Evolutionary conservation across 2,329 filamentous ascomycete species (phyloP), one percentile per base, ranked within the genome.

Genomic region (Fusarium palustre): DNA sequence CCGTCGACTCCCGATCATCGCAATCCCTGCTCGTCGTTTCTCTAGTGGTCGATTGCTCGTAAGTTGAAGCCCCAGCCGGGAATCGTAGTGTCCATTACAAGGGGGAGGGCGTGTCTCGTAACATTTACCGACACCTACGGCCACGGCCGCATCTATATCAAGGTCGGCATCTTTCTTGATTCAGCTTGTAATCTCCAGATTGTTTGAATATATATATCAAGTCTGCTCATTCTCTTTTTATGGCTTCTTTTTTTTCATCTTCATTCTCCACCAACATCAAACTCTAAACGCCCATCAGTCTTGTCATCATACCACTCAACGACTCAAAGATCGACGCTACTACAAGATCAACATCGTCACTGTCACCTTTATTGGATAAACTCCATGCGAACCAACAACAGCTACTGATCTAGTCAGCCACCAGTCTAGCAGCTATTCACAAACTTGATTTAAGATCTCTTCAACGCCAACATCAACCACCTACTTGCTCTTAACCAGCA

Each of bases 1-100:
- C 70, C 66, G 65, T 72, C 56, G 68, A 66, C 53, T 71, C 66
- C 68, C 68, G 59, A 69, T 70, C 63, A 65, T 39, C 42, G 58
- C 55, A 31, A 53, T 52, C 65, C 65, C 54, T 68, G 64, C n/a
- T 36, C 22, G 20, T 33, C 24, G 24, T 41, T 30, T 50, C 47
- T 42, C 33, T 54, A 63, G 49, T 64, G 45, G 48, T 31, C 43
- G 54, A 54, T 36, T 41, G 43, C 31, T 69, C 57, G 55, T 60
- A 65, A 65, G 60, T 64, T 64, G 24, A 57, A 48, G 58, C 33
- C 48, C 34, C 24, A 50, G 46, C 49, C 36, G 39, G 28, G 56
- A 24, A 24, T 34, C n/a, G 16, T 30, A 9, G 38, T 52, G 24
- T 39, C 28, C 28, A 30, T 30, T 52, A 52, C 48, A 15, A 42